Evolutionary conservation across 805 yeast genomes (phyloP).

Genomic region (Schizosaccharomyces octosporus): DNA sequence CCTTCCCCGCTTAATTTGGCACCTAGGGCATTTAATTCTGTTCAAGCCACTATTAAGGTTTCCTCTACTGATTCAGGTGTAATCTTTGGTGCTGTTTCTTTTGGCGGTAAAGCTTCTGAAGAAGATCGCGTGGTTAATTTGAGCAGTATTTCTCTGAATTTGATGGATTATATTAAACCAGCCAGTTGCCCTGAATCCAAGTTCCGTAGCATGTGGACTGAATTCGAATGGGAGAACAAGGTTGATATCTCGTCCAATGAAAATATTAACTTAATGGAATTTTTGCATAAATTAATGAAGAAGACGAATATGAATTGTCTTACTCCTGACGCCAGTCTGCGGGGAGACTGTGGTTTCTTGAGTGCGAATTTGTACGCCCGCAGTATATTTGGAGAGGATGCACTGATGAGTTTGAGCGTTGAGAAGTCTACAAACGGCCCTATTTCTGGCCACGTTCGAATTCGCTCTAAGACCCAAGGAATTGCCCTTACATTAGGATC

Average conservation of each 20-base stretch:
- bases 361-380: slow-evolving; percentile 84
- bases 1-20: slow-evolving; percentile 78
- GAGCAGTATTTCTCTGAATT: slow-evolving; percentile 84
- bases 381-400: slow-evolving; percentile 91
- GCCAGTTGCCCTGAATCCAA: slow-evolving; percentile 69
- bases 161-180: slow-evolving; percentile 92
- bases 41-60: slow-evolving; percentile 74
- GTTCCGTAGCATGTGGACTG: slow-evolving; percentile 97
- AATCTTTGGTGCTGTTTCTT: slow-evolving; percentile 86
- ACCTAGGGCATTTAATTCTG: slow-evolving; percentile 88
- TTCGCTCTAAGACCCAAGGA: slow-evolving; percentile 94
- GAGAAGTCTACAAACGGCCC: slow-evolving; percentile 56
- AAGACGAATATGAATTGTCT: slow-evolving; percentile 87
- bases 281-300: slow-evolving; percentile 45
- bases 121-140: slow-evolving; percentile 75
- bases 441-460: slow-evolving; percentile 80
- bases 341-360: slow-evolving; percentile 50
- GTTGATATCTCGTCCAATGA: slow-evolving; percentile 53
- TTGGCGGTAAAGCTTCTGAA: slow-evolving; percentile 84
- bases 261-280: slow-evolving; percentile 42
- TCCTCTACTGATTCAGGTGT: slow-evolving; percentile 96
- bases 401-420: slow-evolving; percentile 81
- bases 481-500: slow-evolving; percentile 87
- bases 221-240: slow-evolving; percentile 98
- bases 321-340: slow-evolving; percentile 69